Conservation (phyloP, 2,329 filamentous ascomycete genomes). For the Cladophialophora psammophila region DNA sequence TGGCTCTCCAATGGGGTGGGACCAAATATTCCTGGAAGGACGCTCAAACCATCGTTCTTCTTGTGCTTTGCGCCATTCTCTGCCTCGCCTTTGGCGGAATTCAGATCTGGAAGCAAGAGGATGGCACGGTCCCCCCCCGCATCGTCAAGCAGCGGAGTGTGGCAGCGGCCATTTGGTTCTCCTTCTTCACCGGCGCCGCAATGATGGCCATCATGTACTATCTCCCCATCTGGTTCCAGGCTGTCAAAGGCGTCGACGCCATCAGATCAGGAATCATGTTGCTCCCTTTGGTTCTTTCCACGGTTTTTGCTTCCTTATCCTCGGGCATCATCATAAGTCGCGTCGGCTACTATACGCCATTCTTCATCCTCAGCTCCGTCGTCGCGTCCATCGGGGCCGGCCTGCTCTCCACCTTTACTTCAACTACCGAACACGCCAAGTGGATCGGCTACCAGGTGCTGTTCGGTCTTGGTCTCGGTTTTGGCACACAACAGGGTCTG, state of each 20-base stretch:
- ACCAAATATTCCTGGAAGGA: constrained; percentile 53
- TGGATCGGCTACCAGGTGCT: constrained; percentile 47
- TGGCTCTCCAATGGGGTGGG: constrained; percentile 53
- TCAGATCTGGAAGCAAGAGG: constrained; percentile 55
- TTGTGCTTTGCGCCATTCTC: constrained; percentile 54
- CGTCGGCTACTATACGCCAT: constrained; percentile 39
- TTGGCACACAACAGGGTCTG: constrained; percentile 39
- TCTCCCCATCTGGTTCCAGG: constrained; percentile 56
- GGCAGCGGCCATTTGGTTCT: constrained; percentile 43
- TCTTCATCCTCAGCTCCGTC: constrained; percentile 36
- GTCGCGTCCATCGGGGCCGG: constrained; percentile 43
- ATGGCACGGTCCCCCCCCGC: constrained; percentile 49
- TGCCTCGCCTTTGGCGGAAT: constrained; percentile 55
- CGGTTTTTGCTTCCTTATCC: constrained; percentile 28
- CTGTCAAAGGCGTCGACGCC: constrained; percentile 47
- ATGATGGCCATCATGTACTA: constrained; percentile 50
- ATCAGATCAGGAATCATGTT: constrained; percentile 33
- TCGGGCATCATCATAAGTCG: constrained; percentile 26
- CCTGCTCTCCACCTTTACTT: constrained; percentile 44
- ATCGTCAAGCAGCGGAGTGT: constrained; percentile 50
- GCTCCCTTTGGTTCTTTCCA: constrained; percentile 32
- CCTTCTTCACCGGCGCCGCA: constrained; percentile 46
- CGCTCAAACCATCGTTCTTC: constrained; percentile 54
- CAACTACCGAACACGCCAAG: background rate
- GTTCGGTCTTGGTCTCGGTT: constrained; percentile 39